Evolutionary conservation across 2,329 filamentous ascomycete genomes (phyloP).

Genomic region (Aspergillus amoenus): DNA sequence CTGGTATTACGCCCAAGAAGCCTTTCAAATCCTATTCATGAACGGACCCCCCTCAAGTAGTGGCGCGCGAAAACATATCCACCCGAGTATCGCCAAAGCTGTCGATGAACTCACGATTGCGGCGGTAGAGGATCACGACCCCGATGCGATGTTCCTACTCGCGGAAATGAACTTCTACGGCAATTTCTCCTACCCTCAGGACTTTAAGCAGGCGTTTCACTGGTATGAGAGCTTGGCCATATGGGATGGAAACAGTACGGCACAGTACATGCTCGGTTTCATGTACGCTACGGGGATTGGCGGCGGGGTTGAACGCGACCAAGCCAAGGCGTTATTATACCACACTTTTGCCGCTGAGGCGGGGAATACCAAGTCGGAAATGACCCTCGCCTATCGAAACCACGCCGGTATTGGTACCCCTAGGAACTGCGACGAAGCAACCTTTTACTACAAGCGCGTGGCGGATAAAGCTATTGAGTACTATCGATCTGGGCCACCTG

Average conservation of each 20-base stretch:
- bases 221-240: constrained; percentile 78
- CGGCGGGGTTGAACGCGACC: constrained; percentile 75
- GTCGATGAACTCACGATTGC: constrained; percentile 60
- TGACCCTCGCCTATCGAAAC: constrained; percentile 88
- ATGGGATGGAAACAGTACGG: constrained; percentile 80
- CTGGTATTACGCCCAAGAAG: constrained; percentile 61
- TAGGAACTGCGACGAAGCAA: constrained; percentile 80
- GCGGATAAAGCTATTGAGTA: constrained; percentile 90
- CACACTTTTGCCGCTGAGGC: constrained; percentile 88
- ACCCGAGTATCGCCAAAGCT: constrained; percentile 53
- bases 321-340: constrained; percentile 88
- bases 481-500: constrained; percentile 85
- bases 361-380: constrained; percentile 82
- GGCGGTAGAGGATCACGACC: constrained; percentile 52
- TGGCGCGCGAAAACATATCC: constrained; percentile 31
- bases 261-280: constrained; percentile 92
- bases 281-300: constrained; percentile 95
- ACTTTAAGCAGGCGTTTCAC: constrained; percentile 75
- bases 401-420: constrained; percentile 81
- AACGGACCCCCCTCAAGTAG: constrained; percentile 56
- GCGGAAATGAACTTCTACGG: constrained; percentile 97
- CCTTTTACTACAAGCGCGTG: constrained; percentile 86
- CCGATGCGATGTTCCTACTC: constrained; percentile 84
- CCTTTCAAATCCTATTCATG: constrained; percentile 65
- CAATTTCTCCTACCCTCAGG: constrained; percentile 82